phyloP scores from a whole-genome alignment of 495 filamentous ascomycete genomes.

The Annulohypoxylon nitens region DNA sequence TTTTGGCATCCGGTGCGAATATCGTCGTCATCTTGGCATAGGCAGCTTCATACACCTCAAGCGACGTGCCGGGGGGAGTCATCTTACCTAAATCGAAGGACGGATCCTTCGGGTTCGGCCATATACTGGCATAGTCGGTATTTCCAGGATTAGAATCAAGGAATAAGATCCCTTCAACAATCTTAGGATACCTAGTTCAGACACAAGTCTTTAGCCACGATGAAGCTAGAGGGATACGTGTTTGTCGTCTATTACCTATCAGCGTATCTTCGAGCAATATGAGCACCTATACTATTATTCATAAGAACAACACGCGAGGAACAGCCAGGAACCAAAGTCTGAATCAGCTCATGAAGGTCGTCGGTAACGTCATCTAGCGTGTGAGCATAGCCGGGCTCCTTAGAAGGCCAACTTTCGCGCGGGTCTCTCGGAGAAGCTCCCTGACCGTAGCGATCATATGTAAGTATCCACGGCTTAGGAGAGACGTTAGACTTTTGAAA shows the following conservation, averaged over 20 bases:
- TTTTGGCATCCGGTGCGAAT: constrained; percentile 59
- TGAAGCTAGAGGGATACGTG: background rate
- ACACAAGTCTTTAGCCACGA: background rate
- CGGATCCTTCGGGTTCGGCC: constrained; percentile 43
- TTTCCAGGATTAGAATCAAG: constrained; percentile 41
- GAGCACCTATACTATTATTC: constrained; percentile 41
- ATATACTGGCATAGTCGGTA: constrained; percentile 34
- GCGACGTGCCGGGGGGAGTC: constrained; percentile 34
- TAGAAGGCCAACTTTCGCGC: constrained; percentile 39
- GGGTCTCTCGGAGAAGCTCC: constrained; percentile 37
- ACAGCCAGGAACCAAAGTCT: constrained; percentile 23
- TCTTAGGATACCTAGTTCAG: constrained; percentile 31
- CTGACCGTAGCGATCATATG: constrained; percentile 39
- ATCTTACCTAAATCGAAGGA: constrained; percentile 38
- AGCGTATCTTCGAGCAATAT: constrained; percentile 40
- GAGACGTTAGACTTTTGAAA: constrained; percentile 26
- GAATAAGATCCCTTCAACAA: constrained; percentile 37
- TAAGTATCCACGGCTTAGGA: constrained; percentile 42
- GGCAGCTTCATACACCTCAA: constrained; percentile 40
- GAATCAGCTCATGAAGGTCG: constrained; percentile 41
- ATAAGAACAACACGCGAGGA: constrained; percentile 34
- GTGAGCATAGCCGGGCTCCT: constrained; percentile 42
- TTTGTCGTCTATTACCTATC: constrained; percentile 26
- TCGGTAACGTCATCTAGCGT: constrained; percentile 40
- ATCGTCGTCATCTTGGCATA: constrained; percentile 47